Base-by-base conservation (phyloP, 2,329 filamentous ascomycete genomes). In the Zopfia rhizophila region DNA sequence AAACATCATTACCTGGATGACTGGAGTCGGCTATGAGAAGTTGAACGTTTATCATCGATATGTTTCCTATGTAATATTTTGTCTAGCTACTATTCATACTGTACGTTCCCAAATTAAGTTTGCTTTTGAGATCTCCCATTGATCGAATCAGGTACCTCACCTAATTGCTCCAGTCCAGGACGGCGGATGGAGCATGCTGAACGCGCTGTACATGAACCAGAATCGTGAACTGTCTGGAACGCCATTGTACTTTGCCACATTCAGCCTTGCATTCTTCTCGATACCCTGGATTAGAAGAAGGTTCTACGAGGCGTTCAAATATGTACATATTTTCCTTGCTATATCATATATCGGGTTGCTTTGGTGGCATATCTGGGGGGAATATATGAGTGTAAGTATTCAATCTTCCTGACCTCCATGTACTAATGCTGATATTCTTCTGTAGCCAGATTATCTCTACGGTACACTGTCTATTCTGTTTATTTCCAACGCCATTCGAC, bases 21-120 rank as follows among this genome's bases (percentile, higher is more conserved):
- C 65, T 6, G 65, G 65, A 14, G 47, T 66, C 18, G 52, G 61
- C 7, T 60, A 68, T 37, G 56, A 63, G 40, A 67, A 60, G 35
- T 51, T 69, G 18, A 67, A 67, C 24, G 53, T 66, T 3, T 51
- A 60, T 16, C 65, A 56, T 56, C 40, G 60, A 28, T 60, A 47
- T 29, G 39, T 52, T 21, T 51, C 45, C 11, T 60, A 51, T 18
- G 21, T 54, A 5, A 52, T 61, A 5, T 63, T 65, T 37, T 45
- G 36, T n/a, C 31, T 67, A 17, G 33, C 46, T 8, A 55, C 61
- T 11, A 36, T 61, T 14, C 65, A 68, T 40, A 60, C 52, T 13
- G 56, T 61, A 50, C 37, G 54, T 38, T 14, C 28, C 37, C 5
- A 7, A 23, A 32, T 41, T 25, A 7, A 7, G 12, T 6, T 7